Conservation (phyloP, 2,329 filamentous ascomycete species). For the Ascochyta rabiei region DNA sequence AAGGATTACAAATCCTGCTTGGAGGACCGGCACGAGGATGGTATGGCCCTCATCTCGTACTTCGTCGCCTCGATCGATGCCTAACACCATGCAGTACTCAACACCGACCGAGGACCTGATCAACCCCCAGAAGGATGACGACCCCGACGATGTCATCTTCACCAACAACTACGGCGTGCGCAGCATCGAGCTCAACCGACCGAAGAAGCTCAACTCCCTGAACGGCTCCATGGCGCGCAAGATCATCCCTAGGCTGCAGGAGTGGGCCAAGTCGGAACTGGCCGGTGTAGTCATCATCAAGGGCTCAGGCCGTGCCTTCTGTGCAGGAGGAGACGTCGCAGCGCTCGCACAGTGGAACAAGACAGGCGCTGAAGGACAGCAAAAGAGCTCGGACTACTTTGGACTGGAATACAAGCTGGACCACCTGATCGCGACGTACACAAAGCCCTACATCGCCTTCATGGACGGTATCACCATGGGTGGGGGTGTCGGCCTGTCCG, state of each 20-base stretch:
- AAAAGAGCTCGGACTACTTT: slow-evolving; percentile 83
- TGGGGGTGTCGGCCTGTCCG: slow-evolving; percentile 89
- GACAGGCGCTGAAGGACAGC: slow-evolving; percentile 70
- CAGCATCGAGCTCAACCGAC: slow-evolving; percentile 92
- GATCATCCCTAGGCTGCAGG: slow-evolving; percentile 84
- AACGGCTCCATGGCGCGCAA: slow-evolving; percentile 95
- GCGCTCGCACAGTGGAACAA: slow-evolving; percentile 77
- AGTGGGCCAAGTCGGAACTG: slow-evolving; percentile 95
- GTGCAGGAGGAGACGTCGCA: slow-evolving; percentile 89
- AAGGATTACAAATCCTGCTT: slow-evolving; percentile 69
- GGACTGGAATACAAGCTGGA: slow-evolving; percentile 94
- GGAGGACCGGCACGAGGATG: slow-evolving; percentile 57
- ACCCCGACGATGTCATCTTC: slow-evolving; percentile 91
- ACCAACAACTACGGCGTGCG: slow-evolving; percentile 86
- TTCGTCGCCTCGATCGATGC: not conserved
- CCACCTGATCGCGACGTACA: slow-evolving; percentile 91
- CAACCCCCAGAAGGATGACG: slow-evolving; percentile 70
- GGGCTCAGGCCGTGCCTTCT: slow-evolving; percentile 85
- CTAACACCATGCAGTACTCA: slow-evolving; percentile 41
- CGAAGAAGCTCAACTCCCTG: slow-evolving; percentile 87
- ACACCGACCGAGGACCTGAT: slow-evolving; percentile 41
- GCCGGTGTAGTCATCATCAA: slow-evolving; percentile 93
- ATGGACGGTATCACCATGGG: slow-evolving; percentile 99
- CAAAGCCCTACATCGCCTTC: slow-evolving; percentile 90
- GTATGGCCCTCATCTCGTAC: slow-evolving; percentile 46